Evolutionary conservation across 805 yeast species (phyloP), one percentile per base, ranked within the genome.

Genomic region (Lipomyces japonicus): DNA sequence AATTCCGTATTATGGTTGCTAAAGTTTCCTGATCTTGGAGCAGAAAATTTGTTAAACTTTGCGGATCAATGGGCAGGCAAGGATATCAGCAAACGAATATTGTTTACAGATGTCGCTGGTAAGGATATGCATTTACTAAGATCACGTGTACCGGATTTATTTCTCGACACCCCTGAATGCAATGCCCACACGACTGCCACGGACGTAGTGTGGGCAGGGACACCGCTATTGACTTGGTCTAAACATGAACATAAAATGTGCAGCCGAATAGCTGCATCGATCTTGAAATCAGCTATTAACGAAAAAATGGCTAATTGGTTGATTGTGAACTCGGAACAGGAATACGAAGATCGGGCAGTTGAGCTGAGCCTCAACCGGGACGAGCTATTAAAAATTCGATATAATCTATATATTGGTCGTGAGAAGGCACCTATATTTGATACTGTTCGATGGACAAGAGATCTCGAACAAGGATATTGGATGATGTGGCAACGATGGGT

Each of bases 171-270:
- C 3, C 69, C 69, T 3, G 69, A 66, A 39, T 66, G 69, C 46
- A 66, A 64, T 46, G 69, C 67, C 30, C 70, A 66, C 42, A 66
- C 69, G 16, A 66, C 69, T 2, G 67, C 70, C 18, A 63, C 67
- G 1, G 69, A 66, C 43, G 66, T 66, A 19, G 36, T 61, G 18
- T 66, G 69, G 69, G 46, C 63, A 2, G 65, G 67, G 10, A 62
- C 69, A 2, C 69, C 69, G 1, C 55, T 66, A 6, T 40, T 66
- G 21, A 64, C 69, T 3, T 62, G 46, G 31, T 66, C 70, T 3
- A 48, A 65, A 14, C 59, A 66, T 43, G 40, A 41, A 21, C 57
- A 61, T 48, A 66, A 66, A 52, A 59, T 65, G 54, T 66, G 69
- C 38, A 61, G 67, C 18, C 48, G 69, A 5, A 63, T 65, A 12